These are phyloP conservation scores for Hydnomerulius pinastri DNA, from an alignment of 768 basidiomycete species.

Conservation along the genomic window DNA sequence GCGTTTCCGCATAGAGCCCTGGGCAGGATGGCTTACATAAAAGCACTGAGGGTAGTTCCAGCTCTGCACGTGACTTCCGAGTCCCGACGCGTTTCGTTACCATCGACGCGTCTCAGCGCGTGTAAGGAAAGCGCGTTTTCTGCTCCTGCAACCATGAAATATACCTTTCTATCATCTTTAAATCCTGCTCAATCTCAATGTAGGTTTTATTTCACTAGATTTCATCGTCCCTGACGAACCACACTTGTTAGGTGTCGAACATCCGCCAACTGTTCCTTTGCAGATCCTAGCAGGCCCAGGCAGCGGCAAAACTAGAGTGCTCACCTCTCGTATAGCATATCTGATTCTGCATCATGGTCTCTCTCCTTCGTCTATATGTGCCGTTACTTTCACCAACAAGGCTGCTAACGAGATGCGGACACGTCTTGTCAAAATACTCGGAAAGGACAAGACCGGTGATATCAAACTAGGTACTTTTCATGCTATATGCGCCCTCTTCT, in stretches of 20 bases:
- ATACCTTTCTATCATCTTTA: conserved; percentile 3
- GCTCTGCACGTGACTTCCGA: background rate
- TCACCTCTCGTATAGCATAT: conserved; percentile 70
- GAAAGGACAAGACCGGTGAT: conserved; percentile 51
- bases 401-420: conserved; percentile 86
- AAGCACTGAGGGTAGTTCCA: too few relatives aligned
- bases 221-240: too few relatives aligned
- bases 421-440: conserved; percentile 67
- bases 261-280: conserved; percentile 59
- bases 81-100: background rate
- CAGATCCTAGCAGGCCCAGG: conserved; percentile 84
- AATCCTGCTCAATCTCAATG: conserved; percentile 11
- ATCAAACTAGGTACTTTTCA: conserved; percentile 81
- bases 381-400: conserved; percentile 89
- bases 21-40: too few relatives aligned
- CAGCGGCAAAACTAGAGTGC: conserved; percentile 74
- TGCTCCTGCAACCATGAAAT: background rate
- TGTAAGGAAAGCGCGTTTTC: background rate
- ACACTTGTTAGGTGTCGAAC: conserved; percentile 58
- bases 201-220: too few relatives aligned
- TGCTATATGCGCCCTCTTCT: conserved; percentile 68
- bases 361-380: conserved; percentile 62
- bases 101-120: background rate
- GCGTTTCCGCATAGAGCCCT: too few relatives aligned
- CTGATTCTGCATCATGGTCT: conserved; percentile 56